These are phyloP conservation scores for Hypholoma fasciculare DNA, from an alignment of 768 basidiomycete species.

Conservation along the genomic window DNA sequence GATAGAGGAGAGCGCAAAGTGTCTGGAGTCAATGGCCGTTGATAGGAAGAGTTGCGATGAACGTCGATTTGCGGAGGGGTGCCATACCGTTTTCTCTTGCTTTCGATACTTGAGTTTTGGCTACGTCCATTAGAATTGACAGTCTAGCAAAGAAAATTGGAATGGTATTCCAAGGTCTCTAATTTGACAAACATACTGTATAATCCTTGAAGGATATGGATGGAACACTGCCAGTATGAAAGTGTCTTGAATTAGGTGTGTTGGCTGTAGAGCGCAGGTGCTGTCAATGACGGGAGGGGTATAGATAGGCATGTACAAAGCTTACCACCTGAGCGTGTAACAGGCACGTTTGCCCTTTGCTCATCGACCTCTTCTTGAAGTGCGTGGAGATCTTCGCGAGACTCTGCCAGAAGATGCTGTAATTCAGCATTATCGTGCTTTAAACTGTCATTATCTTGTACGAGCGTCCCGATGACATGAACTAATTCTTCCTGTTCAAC, in stretches of 20 bases:
- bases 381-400: slow-evolving; percentile 72
- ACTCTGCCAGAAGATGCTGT: slow-evolving; percentile 68
- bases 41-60: slow-evolving; percentile 1
- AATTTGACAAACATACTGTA: slow-evolving; percentile 23
- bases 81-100: slow-evolving; percentile 13
- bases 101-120: slow-evolving; percentile 18
- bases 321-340: slow-evolving; percentile 43
- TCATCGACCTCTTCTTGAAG: slow-evolving; percentile 80
- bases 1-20: slow-evolving; percentile 44
- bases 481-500: slow-evolving; percentile 61
- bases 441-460: slow-evolving; percentile 80
- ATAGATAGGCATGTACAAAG: not conserved
- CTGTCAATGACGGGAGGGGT: not conserved
- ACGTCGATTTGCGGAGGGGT: slow-evolving; percentile 16
- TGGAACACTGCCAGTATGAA: slow-evolving; percentile 42
- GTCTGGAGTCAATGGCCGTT: slow-evolving; percentile 48
- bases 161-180: not conserved
- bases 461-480: slow-evolving; percentile 78
- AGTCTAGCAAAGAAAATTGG: slow-evolving; percentile 5
- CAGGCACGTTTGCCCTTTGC: slow-evolving; percentile 49
- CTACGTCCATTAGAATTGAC: slow-evolving; percentile 10
- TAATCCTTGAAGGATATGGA: slow-evolving; percentile 39
- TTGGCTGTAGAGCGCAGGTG: slow-evolving; percentile 23
- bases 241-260: slow-evolving; percentile 43
- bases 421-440: slow-evolving; percentile 83